A percentile compares a stretch with the other conserved stretches of the same genome.
Evolutionary conservation across 179 eudicot genomes (phyloP).

Genomic region (Pouteria campechiana): DNA sequence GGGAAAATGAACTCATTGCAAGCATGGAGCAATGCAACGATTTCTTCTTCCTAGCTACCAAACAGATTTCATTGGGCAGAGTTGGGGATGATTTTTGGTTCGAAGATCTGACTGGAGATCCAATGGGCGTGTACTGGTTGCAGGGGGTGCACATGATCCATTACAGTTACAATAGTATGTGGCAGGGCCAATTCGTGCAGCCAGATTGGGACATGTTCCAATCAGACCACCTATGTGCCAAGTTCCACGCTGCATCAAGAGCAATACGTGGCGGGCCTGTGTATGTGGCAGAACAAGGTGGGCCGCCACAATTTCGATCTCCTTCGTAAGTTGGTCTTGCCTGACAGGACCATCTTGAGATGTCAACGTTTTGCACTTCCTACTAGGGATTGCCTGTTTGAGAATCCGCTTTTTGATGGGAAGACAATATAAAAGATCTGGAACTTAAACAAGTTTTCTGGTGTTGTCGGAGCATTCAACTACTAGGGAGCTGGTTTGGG

Average conservation of each 20-base stretch:
- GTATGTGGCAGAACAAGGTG: slow-evolving; percentile 45
- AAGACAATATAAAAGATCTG: slow-evolving; percentile 44
- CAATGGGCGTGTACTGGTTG: slow-evolving; percentile 51
- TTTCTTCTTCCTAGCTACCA: background rate
- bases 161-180: slow-evolving; percentile 59
- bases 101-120: slow-evolving; percentile 45
- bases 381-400: slow-evolving; percentile 51
- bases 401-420: slow-evolving; percentile 40
- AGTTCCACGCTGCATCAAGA: slow-evolving; percentile 53
- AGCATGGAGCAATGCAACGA: slow-evolving; percentile 5
- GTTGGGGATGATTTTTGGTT: slow-evolving; percentile 1
- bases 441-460: slow-evolving; percentile 15
- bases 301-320: slow-evolving; percentile 54
- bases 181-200: slow-evolving; percentile 59
- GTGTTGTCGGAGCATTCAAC: background rate
- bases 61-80: slow-evolving; percentile 2
- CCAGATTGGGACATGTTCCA: slow-evolving; percentile 82
- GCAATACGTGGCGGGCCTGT: slow-evolving; percentile 68
- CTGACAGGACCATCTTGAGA: slow-evolving; percentile 49
- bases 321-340: slow-evolving; percentile 31
- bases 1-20: background rate
- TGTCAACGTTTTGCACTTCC: slow-evolving; percentile 54
- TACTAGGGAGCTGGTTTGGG: slow-evolving; percentile 3
- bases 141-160: slow-evolving; percentile 75
- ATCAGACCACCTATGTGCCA: slow-evolving; percentile 44